Evolutionary conservation across 2,329 filamentous ascomycete genomes (phyloP), one percentile per base, ranked within the genome.

Genomic region (Polytolypa hystricis): DNA sequence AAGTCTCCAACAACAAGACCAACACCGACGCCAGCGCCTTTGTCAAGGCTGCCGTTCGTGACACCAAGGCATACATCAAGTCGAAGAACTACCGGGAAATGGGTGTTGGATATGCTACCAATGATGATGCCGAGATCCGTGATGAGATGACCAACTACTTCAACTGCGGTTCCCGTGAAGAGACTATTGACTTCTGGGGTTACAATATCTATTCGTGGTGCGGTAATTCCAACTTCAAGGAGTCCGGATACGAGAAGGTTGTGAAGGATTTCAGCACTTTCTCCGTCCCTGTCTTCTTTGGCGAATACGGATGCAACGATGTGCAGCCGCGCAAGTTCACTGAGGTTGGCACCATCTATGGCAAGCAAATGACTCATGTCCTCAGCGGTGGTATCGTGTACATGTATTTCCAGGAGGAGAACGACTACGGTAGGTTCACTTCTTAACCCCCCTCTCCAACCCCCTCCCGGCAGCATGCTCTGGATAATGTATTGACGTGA

Each of bases 201-300:
- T 96, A 96, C 80, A 98, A 98, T 73, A 94, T 96, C 67, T 98
- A 98, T 74, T 93, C 87, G 36, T 98, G 91, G 91, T 98, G 91
- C 60, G 91, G 89, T 49, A 62, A 87, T 50, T 93, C 84, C 55
- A 76, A 69, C 52, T 91, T 81, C 67, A 55, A 69, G 23, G 56
- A 70, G 41, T 95, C 91, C 3, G 84, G 85, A 37, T 98, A 87
- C 65, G 70, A 80, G 46, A 71, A 77, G 39, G 82, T 89, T 59
- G 86, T 86, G 49, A 62, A 84, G 47, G 89, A 95, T 66, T 98
- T 95, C 69, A 61, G 70, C 41, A 76, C 80, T 57, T 98, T 91
- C 72, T 84, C 84, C 7, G 84, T 96, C 3, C 91, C 91, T 31
- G 83, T 86, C 53, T 98, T 98, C 79, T 95, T 98, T 60, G 91